Percentiles rank a stretch among this genome's conserved stretches.
Evolutionary conservation across 1,284 basidiomycete genomes (phyloP).

Genomic region (Meripilus lineatus): DNA sequence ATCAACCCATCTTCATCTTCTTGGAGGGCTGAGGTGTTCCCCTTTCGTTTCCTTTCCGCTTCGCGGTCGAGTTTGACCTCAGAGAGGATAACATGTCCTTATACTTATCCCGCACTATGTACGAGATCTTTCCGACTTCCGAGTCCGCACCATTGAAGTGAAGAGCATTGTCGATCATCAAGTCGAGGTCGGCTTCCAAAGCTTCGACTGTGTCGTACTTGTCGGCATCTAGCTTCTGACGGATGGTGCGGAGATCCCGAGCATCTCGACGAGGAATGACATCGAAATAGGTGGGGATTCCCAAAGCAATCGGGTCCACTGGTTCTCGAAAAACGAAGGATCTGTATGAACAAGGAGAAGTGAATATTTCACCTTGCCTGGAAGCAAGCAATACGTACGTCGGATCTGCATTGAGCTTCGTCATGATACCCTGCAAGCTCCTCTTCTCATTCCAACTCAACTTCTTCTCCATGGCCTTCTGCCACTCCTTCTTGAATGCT

Average conservation of each 20-base stretch:
- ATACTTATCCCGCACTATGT: conserved; percentile 42
- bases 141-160: conserved; percentile 81
- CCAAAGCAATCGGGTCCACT: conserved; percentile 74
- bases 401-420: conserved; percentile 66
- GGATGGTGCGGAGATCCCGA: conserved; percentile 83
- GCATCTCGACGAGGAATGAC: conserved; percentile 82
- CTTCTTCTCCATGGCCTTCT: conserved; percentile 69
- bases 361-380: not conserved
- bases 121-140: conserved; percentile 65
- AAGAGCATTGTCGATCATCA: conserved; percentile 85
- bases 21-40: conserved; percentile 61
- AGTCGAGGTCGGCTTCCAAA: conserved; percentile 77
- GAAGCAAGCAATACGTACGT: conserved; percentile 42
- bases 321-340: conserved; percentile 80
- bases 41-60: conserved; percentile 65
- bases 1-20: conserved; percentile 49
- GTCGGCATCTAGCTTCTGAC: conserved; percentile 76
- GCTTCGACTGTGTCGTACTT: conserved; percentile 75
- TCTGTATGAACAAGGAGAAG: conserved; percentile 30
- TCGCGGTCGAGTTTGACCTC: conserved; percentile 46
- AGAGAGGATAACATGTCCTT: conserved; percentile 47
- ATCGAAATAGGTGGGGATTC: conserved; percentile 81
- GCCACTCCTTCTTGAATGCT: conserved; percentile 85
- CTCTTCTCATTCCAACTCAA: conserved; percentile 82
- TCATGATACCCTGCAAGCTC: conserved; percentile 69